Evolutionary conservation across 2,329 filamentous ascomycete species (phyloP).

Genomic region (Fusarium acutatum): DNA sequence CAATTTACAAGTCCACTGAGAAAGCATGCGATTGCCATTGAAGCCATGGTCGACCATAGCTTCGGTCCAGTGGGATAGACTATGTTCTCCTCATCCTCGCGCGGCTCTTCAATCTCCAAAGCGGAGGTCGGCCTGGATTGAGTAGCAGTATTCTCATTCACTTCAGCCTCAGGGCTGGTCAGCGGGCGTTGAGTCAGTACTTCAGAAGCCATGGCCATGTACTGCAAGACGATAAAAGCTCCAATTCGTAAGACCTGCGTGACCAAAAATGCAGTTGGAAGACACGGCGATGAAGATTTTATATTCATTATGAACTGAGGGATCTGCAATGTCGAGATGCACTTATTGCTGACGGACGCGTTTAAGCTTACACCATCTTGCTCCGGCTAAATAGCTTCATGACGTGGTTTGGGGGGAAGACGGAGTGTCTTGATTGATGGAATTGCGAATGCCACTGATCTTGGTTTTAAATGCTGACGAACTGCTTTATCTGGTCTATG

Average conservation of each 20-base stretch:
- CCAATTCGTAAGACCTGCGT: fast-evolving
- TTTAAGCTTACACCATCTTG: neutral
- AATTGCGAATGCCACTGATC: neutral
- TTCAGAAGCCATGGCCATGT: constrained; percentile 5
- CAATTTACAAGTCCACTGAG: constrained; percentile 32
- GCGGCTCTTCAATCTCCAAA: constrained; percentile 10
- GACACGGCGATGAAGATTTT: fast-evolving
- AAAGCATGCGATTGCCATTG: constrained; percentile 33
- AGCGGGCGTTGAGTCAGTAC: neutral
- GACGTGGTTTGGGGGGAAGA: neutral
- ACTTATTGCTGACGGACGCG: constrained; percentile 1
- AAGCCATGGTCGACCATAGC: constrained; percentile 39
- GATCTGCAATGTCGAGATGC: neutral
- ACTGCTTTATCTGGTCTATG: neutral
- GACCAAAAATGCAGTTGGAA: fast-evolving
- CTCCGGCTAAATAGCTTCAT: neutral
- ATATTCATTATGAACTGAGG: neutral
- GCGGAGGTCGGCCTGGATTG: neutral
- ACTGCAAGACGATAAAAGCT: fast-evolving
- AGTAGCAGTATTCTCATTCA: neutral
- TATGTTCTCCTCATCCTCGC: neutral
- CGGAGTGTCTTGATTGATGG: constrained; percentile 3
- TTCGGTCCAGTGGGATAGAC: constrained; percentile 29
- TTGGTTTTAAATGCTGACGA: neutral
- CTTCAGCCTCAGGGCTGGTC: fast-evolving